phyloP scores from a whole-genome alignment of 2,329 filamentous ascomycete species.

The Neofusicoccum kwambonambiense region DNA sequence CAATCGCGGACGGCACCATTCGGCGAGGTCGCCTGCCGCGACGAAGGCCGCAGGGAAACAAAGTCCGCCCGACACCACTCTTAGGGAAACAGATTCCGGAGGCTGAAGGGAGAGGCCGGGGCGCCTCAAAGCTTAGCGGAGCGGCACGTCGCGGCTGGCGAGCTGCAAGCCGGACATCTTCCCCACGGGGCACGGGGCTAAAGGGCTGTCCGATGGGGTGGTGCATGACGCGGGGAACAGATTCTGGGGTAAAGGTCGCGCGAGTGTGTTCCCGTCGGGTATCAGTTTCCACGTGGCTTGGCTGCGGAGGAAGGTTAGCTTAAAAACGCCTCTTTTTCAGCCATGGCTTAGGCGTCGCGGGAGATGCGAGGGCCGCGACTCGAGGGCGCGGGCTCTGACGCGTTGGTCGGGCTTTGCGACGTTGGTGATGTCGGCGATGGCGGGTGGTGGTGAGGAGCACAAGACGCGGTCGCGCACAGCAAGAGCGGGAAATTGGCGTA shows the following conservation, averaged over 20 bases:
- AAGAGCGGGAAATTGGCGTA: neutral
- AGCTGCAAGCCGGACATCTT: neutral
- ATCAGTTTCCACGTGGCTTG: slow-evolving; percentile 4
- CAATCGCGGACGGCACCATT: neutral
- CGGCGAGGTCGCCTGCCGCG: neutral
- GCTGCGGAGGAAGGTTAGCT: neutral
- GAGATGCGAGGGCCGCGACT: neutral
- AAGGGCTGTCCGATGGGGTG: neutral
- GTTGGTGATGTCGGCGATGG: neutral
- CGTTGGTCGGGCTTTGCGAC: neutral
- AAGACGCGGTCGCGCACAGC: neutral
- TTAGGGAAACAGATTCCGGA: slow-evolving; percentile 7
- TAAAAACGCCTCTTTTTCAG: slow-evolving; percentile 1
- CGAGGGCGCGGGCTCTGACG: neutral
- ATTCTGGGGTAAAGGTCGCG: neutral
- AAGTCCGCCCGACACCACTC: neutral
- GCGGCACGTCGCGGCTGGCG: neutral
- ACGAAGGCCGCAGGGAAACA: neutral
- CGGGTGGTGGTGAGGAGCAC: neutral
- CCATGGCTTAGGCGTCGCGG: neutral
- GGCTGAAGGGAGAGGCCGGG: neutral
- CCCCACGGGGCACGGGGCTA: neutral
- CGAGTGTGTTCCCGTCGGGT: slow-evolving; percentile 10
- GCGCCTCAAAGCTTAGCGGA: neutral
- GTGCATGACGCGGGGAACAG: neutral